Evolutionary conservation across 1,284 basidiomycete species (phyloP).

Genomic region (Cronartium quercuum): DNA sequence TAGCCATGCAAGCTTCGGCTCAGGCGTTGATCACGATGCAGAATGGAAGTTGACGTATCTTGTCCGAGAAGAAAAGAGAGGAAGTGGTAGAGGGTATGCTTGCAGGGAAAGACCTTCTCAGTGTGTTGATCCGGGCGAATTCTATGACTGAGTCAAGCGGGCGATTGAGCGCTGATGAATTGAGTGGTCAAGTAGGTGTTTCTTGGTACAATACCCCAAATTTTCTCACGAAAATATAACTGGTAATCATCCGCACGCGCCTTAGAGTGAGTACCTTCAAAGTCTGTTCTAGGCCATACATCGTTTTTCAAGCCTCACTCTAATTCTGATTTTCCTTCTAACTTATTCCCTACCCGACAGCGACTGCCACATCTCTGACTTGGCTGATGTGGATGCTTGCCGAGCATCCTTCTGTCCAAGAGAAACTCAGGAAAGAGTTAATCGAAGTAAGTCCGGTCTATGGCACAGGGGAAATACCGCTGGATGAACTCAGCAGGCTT

Average conservation of each 20-base stretch:
- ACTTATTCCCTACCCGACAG: background rate
- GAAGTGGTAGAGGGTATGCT: background rate
- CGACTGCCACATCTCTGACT: background rate
- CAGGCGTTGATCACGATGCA: background rate
- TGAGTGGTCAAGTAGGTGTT: background rate
- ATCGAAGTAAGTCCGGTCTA: background rate
- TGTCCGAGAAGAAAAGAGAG: conserved; percentile 2
- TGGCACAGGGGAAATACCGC: background rate
- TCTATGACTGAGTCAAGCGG: no score
- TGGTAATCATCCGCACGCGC: background rate
- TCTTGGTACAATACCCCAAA: background rate
- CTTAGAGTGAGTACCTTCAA: background rate
- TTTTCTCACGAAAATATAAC: background rate
- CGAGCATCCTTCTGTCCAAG: background rate
- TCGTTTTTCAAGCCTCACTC: background rate
- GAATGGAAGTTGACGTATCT: background rate
- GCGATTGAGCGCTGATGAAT: background rate
- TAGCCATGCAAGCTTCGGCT: background rate
- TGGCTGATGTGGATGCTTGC: background rate
- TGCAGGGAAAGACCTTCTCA: background rate
- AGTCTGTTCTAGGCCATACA: no score
- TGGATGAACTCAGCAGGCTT: background rate
- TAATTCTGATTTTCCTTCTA: background rate
- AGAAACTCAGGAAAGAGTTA: background rate
- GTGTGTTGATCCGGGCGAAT: background rate